Conservation (phyloP, 2,329 filamentous ascomycete species). For the Botrytis fabae region DNA sequence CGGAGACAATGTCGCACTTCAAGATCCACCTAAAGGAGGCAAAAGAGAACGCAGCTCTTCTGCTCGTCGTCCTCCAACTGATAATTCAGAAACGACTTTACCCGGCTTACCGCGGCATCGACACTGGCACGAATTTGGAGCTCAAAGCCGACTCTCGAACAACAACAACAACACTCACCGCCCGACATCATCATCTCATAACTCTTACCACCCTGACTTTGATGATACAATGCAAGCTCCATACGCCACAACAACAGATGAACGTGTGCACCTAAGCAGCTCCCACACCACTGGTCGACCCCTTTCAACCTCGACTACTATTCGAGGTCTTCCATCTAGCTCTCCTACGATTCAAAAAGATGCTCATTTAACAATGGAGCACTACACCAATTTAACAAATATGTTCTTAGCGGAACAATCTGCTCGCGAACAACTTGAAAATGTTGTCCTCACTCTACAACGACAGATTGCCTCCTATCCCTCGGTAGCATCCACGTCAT, state of each 20-base stretch:
- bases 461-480: conserved; percentile 30
- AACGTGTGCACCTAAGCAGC: conserved; percentile 15
- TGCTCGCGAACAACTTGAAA: conserved; percentile 56
- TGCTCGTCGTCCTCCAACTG: conserved; percentile 30
- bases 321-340: conserved; percentile 35
- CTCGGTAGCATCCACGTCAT: conserved; percentile 22
- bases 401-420: conserved; percentile 59
- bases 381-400: conserved; percentile 52
- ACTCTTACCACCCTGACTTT: conserved; percentile 33
- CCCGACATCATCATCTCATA: conserved; percentile 35
- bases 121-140: conserved; percentile 25
- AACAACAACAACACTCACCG: conserved; percentile 31
- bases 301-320: conserved; percentile 40
- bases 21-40: conserved; percentile 33
- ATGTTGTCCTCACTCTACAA: conserved; percentile 54
- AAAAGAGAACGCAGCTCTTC: conserved; percentile 29
- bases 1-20: conserved; percentile 29
- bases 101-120: conserved; percentile 29
- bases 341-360: conserved; percentile 37
- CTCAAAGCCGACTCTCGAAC: conserved; percentile 31
- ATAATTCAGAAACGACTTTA: conserved; percentile 35
- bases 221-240: conserved; percentile 28
- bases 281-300: conserved; percentile 32
- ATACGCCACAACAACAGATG: conserved; percentile 21
- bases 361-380: conserved; percentile 44